Evolutionary conservation across 139 green algal genomes (phyloP).

Genomic region (Mesotaenium endlicherianum): DNA sequence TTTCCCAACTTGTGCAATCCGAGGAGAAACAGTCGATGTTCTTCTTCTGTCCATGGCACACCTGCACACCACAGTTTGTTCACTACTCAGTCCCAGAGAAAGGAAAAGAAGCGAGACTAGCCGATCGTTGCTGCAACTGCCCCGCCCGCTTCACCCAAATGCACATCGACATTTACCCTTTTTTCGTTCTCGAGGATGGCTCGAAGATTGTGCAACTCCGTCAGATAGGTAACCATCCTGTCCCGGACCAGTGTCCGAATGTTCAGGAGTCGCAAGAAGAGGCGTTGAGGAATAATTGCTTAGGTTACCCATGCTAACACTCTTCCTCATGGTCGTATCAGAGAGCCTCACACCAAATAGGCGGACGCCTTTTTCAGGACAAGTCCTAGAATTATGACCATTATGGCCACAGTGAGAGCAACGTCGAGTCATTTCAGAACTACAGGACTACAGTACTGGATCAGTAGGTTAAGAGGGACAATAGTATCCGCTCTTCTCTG

Average conservation of each 20-base stretch:
- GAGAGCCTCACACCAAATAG: constrained; percentile 37
- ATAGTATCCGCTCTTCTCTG: neutral
- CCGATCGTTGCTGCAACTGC: too few relatives aligned
- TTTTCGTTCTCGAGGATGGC: too few relatives aligned
- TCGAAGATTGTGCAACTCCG: too few relatives aligned
- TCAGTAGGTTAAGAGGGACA: neutral
- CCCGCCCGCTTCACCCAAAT: too few relatives aligned
- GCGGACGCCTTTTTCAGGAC: constrained; percentile 30
- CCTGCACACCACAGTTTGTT: too few relatives aligned
- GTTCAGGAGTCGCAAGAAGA: neutral
- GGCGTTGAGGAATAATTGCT: constrained; percentile 12
- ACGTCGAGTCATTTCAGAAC: constrained; percentile 20
- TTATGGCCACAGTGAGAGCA: constrained; percentile 46
- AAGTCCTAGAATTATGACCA: constrained; percentile 39
- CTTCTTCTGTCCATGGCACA: constrained; percentile 77
- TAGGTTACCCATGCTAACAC: constrained; percentile 29
- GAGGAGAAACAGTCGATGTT: constrained; percentile 77
- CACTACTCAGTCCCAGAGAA: too few relatives aligned
- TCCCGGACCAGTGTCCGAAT: constrained; percentile 1
- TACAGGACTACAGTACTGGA: neutral
- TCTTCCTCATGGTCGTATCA: constrained; percentile 33
- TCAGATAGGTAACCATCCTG: constrained; percentile 7
- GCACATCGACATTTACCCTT: too few relatives aligned
- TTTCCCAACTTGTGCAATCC: constrained; percentile 74
- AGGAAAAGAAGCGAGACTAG: too few relatives aligned